Evolutionary conservation across 164 flowering plant genomes (phyloP).

Genomic region (Saururus chinensis): DNA sequence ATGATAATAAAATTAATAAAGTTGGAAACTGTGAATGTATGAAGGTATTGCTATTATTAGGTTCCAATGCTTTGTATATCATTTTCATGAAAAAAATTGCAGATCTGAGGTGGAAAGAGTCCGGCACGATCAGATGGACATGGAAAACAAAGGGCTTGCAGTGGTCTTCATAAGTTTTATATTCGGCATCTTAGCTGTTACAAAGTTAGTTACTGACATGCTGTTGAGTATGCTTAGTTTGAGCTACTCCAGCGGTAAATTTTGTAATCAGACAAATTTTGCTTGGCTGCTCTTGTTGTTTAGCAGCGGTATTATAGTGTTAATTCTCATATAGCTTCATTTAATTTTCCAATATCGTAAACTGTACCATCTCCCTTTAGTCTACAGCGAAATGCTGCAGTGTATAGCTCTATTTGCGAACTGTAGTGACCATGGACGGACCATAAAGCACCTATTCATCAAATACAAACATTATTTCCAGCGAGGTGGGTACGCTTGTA

Average conservation of each 20-base stretch:
- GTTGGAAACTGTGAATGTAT: too few species aligned
- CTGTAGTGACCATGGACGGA: too few species aligned
- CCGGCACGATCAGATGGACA: slow-evolving; percentile 31
- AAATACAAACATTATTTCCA: too few species aligned
- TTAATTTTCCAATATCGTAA: neutral
- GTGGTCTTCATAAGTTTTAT: slow-evolving; percentile 48
- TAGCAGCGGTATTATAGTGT: slow-evolving; percentile 25
- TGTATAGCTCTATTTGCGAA: too few species aligned
- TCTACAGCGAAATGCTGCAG: too few species aligned
- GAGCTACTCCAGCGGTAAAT: slow-evolving; percentile 34
- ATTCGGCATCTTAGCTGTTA: slow-evolving; percentile 41
- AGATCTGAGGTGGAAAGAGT: slow-evolving; percentile 61
- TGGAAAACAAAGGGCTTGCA: slow-evolving; percentile 63
- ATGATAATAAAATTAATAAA: too few species aligned
- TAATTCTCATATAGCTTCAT: slow-evolving; percentile 25
- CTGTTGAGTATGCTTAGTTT: slow-evolving; percentile 27
- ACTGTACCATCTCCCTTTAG: too few species aligned
- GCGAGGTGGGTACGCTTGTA: too few species aligned
- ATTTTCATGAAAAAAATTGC: slow-evolving; percentile 17
- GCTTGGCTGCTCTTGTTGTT: slow-evolving; percentile 38
- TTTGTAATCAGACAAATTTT: slow-evolving; percentile 35
- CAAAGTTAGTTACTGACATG: slow-evolving; percentile 36
- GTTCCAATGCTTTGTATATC: neutral
- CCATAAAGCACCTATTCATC: too few species aligned
- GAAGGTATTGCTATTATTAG: too few species aligned